phyloP scores from a whole-genome alignment of 202 grass and related monocot genomes.

The Musa balbisiana region DNA sequence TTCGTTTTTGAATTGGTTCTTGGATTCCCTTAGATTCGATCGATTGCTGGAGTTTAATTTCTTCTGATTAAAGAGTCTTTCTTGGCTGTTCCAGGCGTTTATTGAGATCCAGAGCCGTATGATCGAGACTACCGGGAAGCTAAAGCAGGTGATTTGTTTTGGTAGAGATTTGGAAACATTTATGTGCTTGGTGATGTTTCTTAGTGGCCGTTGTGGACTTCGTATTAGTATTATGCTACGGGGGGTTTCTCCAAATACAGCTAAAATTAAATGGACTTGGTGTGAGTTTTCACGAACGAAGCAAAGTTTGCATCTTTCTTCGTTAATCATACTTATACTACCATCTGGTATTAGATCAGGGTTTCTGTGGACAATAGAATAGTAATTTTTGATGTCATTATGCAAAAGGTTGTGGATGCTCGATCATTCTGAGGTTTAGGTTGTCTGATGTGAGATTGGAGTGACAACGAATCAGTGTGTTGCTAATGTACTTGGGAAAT shows the following conservation, averaged over 20 bases:
- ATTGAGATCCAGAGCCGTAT: constrained; percentile 70
- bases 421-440: background rate
- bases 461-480: too few relatives aligned
- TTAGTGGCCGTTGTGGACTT: too few relatives aligned
- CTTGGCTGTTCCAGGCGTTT: constrained; percentile 50
- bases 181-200: background rate
- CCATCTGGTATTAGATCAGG: background rate
- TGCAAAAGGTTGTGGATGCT: background rate
- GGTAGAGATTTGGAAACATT: background rate
- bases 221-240: background rate
- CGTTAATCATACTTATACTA: background rate
- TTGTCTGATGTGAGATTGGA: background rate
- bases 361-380: background rate
- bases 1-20: background rate
- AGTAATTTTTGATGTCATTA: background rate
- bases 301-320: background rate
- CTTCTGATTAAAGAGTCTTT: background rate
- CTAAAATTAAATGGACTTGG: background rate
- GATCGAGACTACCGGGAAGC: constrained; percentile 62
- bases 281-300: background rate
- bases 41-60: constrained; percentile 1
- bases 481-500: too few relatives aligned
- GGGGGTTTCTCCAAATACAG: background rate
- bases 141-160: constrained; percentile 56
- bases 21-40: background rate